Base-by-base conservation (phyloP, 306 rosid species). In the Quercus rubra region DNA sequence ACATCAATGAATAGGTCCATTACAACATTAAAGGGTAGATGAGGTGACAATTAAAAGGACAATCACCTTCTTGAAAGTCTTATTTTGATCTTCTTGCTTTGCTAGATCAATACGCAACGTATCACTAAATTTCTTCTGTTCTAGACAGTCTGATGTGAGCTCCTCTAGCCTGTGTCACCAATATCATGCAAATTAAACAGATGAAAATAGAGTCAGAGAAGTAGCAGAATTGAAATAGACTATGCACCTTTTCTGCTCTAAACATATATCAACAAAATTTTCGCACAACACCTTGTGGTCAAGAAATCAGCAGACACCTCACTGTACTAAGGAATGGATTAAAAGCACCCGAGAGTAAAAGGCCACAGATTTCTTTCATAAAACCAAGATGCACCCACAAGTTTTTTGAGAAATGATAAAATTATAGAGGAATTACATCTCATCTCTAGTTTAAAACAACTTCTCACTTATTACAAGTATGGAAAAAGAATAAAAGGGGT, bases 81-180 rank as follows among this genome's bases (percentile, higher is more conserved):
- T 90, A 82, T 82, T 90, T 77, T 80, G 81, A 81, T 89, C 91
- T 75, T 80, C 86, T 77, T 89, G 88, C 81, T 70, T 84, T 46
- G 89, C 87, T 76, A 93, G 89, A 79, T 88, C 88, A 84, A 38
- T 76, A 77, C 79, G 84, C 77, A 92, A 70, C 71, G 83, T 83
- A 84, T 85, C 90, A 84, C 85, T 90, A 55, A 75, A 72, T 78
- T 87, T 87, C 86, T 87, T 88, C 46, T 84, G 83, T 82, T 82
- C 86, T 19, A 58, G 85, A 81, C 84, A 90, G 33, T 87, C 91
- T 43, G 87, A 82, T 55, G 92, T 75, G 80, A 88, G 91, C 85
- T 92, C 96, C 75, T 93, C 98, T 72, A 93, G 31, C 89, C 99
- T 95, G 92, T 73, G 83, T 78, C 70, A 79, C 46, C 84, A 30